phyloP scores from a whole-genome alignment of 148 eudicot species.

The Rhododendron williamsianum region DNA sequence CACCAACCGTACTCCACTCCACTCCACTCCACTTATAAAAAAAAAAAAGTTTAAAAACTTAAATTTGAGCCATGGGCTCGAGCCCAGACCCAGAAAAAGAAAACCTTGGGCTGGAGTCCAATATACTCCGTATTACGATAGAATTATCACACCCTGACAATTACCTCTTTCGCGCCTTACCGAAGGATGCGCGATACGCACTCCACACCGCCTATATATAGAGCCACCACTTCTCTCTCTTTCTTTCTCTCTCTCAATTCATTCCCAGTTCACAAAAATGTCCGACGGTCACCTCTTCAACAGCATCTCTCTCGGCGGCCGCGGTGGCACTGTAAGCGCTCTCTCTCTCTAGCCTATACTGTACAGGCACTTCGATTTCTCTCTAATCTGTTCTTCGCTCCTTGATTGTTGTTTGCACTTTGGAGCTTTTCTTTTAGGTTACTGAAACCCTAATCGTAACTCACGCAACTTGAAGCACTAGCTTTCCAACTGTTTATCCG shows the following conservation, averaged over 20 bases:
- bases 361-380: not conserved
- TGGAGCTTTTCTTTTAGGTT: not conserved
- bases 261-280: slow-evolving; percentile 28
- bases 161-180: slow-evolving; percentile 13
- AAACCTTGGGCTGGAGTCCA: not conserved
- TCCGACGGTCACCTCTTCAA: slow-evolving; percentile 79
- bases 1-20: too few relatives aligned
- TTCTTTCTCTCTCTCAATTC: not conserved
- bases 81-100: not conserved
- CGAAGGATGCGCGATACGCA: not conserved
- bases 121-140: not conserved
- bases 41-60: too few relatives aligned
- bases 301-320: slow-evolving; percentile 87
- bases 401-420: not conserved
- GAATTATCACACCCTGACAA: not conserved
- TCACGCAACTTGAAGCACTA: not conserved
- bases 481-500: not conserved
- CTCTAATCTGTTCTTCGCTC: not conserved
- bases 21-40: too few relatives aligned
- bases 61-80: not conserved
- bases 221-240: not conserved
- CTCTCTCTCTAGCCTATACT: not conserved
- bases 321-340: slow-evolving; percentile 76
- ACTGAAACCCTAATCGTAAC: slow-evolving; percentile 20
- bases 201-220: not conserved